These are phyloP conservation scores for Tripterygium wilfordii DNA, from an alignment of 177 flowering plant genomes.

Conservation along the genomic window DNA sequence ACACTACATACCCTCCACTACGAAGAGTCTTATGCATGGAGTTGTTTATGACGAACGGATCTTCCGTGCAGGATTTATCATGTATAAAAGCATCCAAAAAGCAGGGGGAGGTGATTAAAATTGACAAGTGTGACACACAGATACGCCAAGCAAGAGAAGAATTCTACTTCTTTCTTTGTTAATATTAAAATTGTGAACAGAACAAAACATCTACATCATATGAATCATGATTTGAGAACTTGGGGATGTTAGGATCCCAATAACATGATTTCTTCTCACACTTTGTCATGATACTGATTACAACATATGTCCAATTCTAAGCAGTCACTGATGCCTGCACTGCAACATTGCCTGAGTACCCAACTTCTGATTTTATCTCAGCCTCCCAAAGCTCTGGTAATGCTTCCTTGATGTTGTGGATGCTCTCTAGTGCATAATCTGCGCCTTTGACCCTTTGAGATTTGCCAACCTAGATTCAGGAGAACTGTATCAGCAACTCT, in stretches of 20 bases:
- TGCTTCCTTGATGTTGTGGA: slow-evolving; percentile 86
- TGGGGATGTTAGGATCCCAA: neutral
- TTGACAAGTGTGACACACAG: too few relatives aligned
- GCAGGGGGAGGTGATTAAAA: too few relatives aligned
- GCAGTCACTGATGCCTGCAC: slow-evolving; percentile 78
- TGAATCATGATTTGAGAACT: neutral
- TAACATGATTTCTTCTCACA: neutral
- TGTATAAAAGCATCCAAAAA: too few relatives aligned
- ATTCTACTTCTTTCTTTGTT: too few relatives aligned
- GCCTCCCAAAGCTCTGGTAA: slow-evolving; percentile 82
- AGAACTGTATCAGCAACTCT: too few relatives aligned
- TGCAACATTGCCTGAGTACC: slow-evolving; percentile 46
- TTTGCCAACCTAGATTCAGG: slow-evolving; percentile 61
- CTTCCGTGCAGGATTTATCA: too few relatives aligned
- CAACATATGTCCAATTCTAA: slow-evolving; percentile 26
- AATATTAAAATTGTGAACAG: neutral
- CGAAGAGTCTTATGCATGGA: too few relatives aligned
- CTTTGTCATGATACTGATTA: neutral
- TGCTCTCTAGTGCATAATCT: slow-evolving; percentile 84
- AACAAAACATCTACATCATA: slow-evolving; percentile 1
- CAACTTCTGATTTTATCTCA: slow-evolving; percentile 41
- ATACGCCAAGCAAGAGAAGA: too few relatives aligned
- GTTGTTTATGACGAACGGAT: too few relatives aligned
- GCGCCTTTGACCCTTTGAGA: slow-evolving; percentile 67
- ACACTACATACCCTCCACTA: too few relatives aligned